Evolutionary conservation across 1,284 basidiomycete species (phyloP), one percentile per base, ranked within the genome.

Genomic region (Lentinus polychrous): DNA sequence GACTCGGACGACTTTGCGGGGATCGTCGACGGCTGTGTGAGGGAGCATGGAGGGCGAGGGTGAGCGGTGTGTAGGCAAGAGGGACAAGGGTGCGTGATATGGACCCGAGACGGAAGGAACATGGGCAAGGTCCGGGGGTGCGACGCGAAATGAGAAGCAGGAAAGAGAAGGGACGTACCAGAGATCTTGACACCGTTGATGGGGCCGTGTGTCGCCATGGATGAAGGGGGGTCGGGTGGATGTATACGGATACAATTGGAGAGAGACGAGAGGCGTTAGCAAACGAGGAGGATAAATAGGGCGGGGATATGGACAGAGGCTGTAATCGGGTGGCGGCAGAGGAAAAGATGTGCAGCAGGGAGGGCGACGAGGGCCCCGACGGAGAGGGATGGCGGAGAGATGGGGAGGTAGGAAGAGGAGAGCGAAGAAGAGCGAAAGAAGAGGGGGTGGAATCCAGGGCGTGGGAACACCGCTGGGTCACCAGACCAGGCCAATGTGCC

Each of bases 1-100:
- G 60, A 99, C 95, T 67, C 91, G 93, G 71, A 96, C 86, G 60
- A 97, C 78, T 71, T 93, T 92, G 71, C 87, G 83, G 22, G 95
- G 94, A 74, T 99, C 95, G 72, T 98, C 94, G 70, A 87, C 81
- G 63, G 83, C 83, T 87, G 61, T 32, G 53, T 54, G 55, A 46
- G 42, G 48, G 32, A 52, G 18, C 49, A 55, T 42, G 46, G 43
- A 45, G 45, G 55, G 44, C 4, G 10, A 27, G 27, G 10, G 27
- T 27, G 5, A 27, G 27, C 10, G 46, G 41, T 50, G 45, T 43
- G 43, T 43, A 48, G 54, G 49, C 58, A 57, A 57, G 55, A 50
- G 49, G 52, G 57, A 66, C 64, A 63, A 43, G 50, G 44, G 48
- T 53, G 50, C 34, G 45, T 32, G 41, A 43, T 45, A 49, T 4